Base-by-base conservation (phyloP, 176 grass and related monocot genomes). In the Rhynchospora tenuis region DNA sequence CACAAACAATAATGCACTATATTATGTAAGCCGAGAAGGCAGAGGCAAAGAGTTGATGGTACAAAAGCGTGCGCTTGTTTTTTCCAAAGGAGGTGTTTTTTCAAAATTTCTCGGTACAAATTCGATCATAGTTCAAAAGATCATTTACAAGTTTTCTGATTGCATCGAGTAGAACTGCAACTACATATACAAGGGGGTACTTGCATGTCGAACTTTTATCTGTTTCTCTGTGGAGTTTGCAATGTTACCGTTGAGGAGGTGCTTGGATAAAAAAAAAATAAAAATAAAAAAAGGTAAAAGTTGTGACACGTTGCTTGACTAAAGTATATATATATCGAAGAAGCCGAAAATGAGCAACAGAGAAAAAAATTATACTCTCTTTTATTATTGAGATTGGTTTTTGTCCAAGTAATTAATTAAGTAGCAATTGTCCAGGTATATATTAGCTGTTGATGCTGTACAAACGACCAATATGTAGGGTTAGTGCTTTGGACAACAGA, bases 81-180 rank as follows among this genome's bases (percentile, higher is more conserved):
- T 76, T 76, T 47, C 73, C 73, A 16, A 48, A 76, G 24, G 16
- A 54, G 73, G 7, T 17, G 73, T 11, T 55, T 23, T 55, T 63
- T 76, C 48, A 76, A 24, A 54, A 76, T 29, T 31, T 55, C 5
- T 55, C 6, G 47, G 48, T 76, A 29, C 73, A 76, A 19, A 5
- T 51, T 48, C 24, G 20, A 76, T 76, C 73, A 76, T 16, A 23
- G 47, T 75, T 75, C 47, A 76, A 55, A 60, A 89, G 87, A 59
- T 85, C 26, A 45, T 59, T 73, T 55, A 15, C 63, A 81, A 22
- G 27, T 76, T 76, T 76, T 28, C 73, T 76, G 48, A 55, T 76
- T 76, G 46, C 73, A 76, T 76, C 22, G 23, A 55, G 48, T 55
- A 15, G 13, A 52, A 50, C 5, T 76, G 72, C 73, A 76, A 76